Percentiles rank a stretch among this genome's conserved stretches.
Evolutionary conservation across 805 yeast genomes (phyloP).

Genomic region (Candida hispaniensis): DNA sequence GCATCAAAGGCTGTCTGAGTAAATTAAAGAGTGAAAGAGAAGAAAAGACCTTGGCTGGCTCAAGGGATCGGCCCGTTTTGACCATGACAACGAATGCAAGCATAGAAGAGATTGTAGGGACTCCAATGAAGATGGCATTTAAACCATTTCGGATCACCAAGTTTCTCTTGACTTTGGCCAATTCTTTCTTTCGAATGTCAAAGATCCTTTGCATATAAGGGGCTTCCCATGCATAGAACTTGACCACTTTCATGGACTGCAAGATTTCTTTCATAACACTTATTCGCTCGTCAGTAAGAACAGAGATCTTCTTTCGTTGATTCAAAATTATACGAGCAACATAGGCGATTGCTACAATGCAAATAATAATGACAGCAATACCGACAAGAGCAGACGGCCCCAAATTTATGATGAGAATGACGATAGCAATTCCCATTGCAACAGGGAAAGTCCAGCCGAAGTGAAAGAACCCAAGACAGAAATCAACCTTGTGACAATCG

Average conservation of each 20-base stretch:
- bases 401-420: conserved; percentile 46
- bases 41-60: conserved; percentile 58
- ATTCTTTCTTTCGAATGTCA: conserved; percentile 46
- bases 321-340: conserved; percentile 31
- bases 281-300: conserved; percentile 53
- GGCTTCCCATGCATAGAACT: conserved; percentile 77
- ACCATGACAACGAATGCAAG: conserved; percentile 40
- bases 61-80: conserved; percentile 33
- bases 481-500: conserved; percentile 60
- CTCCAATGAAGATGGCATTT: conserved; percentile 52
- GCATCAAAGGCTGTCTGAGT: conserved; percentile 52
- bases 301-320: conserved; percentile 46
- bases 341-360: conserved; percentile 27
- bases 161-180: conserved; percentile 46
- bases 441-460: conserved; percentile 50
- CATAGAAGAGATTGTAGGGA: conserved; percentile 64
- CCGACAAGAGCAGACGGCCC: conserved; percentile 62
- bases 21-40: conserved; percentile 59
- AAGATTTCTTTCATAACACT: conserved; percentile 72
- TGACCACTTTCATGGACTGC: conserved; percentile 67
- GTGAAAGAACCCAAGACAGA: conserved; percentile 55
- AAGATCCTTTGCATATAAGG: conserved; percentile 50
- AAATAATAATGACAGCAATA: conserved; percentile 33
- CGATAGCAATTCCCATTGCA: conserved; percentile 46
- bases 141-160: conserved; percentile 54